Percentiles rank a stretch among this genome's conserved stretches.
Evolutionary conservation across 106 monocot genomes (phyloP).

Genomic region (Dendrobium huoshanense): DNA sequence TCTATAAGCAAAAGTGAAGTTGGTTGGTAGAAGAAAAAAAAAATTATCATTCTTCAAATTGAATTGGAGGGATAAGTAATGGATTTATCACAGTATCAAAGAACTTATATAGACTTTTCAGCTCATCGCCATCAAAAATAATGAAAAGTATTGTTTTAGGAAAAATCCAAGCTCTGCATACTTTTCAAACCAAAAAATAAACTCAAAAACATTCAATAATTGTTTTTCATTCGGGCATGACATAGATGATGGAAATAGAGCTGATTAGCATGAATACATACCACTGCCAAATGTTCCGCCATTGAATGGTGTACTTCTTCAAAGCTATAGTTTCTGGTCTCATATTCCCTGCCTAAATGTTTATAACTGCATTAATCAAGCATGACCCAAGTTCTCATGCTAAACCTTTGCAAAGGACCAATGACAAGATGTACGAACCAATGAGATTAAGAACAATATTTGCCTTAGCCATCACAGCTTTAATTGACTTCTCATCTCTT

Average conservation of each 20-base stretch:
- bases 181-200: not conserved
- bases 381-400: not conserved
- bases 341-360: slow-evolving; percentile 77
- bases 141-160: not conserved
- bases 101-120: not conserved
- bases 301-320: slow-evolving; percentile 89
- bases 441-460: slow-evolving; percentile 98
- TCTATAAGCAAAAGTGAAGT: not conserved
- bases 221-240: not conserved
- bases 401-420: slow-evolving; percentile 4
- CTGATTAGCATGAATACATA: slow-evolving; percentile 20
- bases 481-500: slow-evolving; percentile 91
- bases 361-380: slow-evolving; percentile 1
- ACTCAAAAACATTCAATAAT: not conserved
- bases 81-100: not conserved
- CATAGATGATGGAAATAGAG: not conserved
- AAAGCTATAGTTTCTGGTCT: slow-evolving; percentile 95
- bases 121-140: not conserved
- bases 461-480: slow-evolving; percentile 99
- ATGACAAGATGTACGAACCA: slow-evolving; percentile 37
- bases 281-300: slow-evolving; percentile 94
- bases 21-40: not conserved
- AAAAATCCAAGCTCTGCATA: not conserved
- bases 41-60: not conserved
- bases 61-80: not conserved